These are phyloP conservation scores for Erodium maritimum DNA, from an alignment of 345 rosid species.

Conservation along the genomic window DNA sequence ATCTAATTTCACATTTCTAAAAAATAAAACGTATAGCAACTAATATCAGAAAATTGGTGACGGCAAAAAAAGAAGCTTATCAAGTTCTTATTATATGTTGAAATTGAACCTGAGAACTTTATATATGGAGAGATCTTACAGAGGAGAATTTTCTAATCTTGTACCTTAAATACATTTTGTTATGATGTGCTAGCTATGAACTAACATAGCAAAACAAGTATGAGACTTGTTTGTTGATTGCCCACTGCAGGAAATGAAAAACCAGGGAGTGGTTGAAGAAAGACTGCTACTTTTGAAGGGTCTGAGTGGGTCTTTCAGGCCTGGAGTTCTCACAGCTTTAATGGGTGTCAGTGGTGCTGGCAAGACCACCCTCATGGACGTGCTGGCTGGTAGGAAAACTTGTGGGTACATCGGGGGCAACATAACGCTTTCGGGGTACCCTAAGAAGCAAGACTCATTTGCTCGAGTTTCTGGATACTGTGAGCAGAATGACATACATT, in stretches of 20 bases:
- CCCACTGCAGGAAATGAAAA: neutral
- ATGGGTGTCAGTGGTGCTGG: conserved; percentile 1
- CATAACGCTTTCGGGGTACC: neutral
- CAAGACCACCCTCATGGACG: neutral
- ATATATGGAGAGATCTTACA: no score
- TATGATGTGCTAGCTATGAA: no score
- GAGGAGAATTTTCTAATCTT: no score
- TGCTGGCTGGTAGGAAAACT: neutral
- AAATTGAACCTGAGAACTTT: no score
- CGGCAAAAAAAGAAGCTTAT: no score
- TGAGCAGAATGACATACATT: neutral
- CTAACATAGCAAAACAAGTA: neutral
- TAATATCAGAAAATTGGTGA: no score
- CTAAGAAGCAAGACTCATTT: neutral
- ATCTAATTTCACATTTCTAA: no score
- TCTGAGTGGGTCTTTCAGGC: neutral
- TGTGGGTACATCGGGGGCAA: neutral
- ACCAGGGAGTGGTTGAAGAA: neutral
- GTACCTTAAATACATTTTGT: no score
- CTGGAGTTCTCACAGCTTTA: neutral
- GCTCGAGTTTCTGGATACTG: conserved; percentile 1
- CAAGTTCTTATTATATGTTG: no score
- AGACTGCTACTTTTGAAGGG: neutral
- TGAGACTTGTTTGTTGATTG: neutral
- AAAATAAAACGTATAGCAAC: no score